A percentile compares a stretch with the other conserved stretches of the same genome.
Evolutionary conservation across 2,329 filamentous ascomycete genomes (phyloP).

Genomic region (Bimuria novae-zelandiae): DNA sequence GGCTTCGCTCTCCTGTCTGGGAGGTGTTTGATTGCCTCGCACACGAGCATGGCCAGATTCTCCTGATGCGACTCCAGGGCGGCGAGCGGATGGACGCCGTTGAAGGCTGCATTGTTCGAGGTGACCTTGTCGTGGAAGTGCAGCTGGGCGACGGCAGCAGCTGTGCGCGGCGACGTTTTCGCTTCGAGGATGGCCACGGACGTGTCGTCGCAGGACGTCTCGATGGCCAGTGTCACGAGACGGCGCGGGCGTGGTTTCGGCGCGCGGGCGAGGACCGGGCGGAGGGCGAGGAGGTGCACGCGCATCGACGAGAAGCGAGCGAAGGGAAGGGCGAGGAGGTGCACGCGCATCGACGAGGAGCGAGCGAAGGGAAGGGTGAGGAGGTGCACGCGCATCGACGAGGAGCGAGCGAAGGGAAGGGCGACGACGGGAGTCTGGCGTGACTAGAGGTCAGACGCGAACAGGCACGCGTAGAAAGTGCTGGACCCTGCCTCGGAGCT

Average conservation of each 20-base stretch:
- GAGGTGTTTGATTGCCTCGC: constrained; percentile 64
- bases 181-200: constrained; percentile 81
- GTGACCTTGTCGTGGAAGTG: constrained; percentile 83
- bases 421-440: too few species aligned
- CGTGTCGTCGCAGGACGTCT: constrained; percentile 91
- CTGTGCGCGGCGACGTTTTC: constrained; percentile 15
- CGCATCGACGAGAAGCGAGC: constrained; percentile 23
- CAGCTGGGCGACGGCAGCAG: constrained; percentile 57
- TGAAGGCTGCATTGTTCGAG: constrained; percentile 73
- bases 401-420: too few species aligned
- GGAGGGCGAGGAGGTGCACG: constrained; percentile 16
- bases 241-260: constrained; percentile 19
- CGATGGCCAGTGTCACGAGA: constrained; percentile 68
- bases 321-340: background rate
- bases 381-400: too few species aligned
- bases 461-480: too few species aligned
- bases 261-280: constrained; percentile 11
- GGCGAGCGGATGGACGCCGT: constrained; percentile 78
- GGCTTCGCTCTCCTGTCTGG: constrained; percentile 57
- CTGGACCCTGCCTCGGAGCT: background rate
- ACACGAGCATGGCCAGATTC: constrained; percentile 70
- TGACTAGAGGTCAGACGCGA: too few species aligned
- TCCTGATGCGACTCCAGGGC: constrained; percentile 77
- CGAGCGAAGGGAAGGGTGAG: too few species aligned
- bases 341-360: too few species aligned